Percentiles rank a stretch among this genome's conserved stretches.
These are phyloP conservation scores for Acacia melanoxylon DNA, from an alignment of 306 rosid genomes.

Conservation along the genomic window DNA sequence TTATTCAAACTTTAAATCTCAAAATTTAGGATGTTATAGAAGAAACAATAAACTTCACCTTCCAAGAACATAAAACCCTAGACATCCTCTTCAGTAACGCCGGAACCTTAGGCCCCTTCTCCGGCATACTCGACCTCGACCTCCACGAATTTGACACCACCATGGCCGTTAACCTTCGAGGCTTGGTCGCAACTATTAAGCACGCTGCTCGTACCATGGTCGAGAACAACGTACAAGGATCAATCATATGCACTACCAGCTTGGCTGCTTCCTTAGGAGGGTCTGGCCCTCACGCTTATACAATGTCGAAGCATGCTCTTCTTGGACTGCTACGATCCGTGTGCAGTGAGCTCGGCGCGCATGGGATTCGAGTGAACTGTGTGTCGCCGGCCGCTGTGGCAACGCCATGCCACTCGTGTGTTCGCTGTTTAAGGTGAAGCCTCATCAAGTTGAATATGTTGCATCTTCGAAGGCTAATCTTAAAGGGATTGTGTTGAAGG, in stretches of 20 bases:
- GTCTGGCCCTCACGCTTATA: neutral
- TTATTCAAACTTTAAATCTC: no score
- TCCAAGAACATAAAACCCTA: neutral
- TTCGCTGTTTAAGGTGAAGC: neutral
- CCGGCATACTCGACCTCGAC: neutral
- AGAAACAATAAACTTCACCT: neutral
- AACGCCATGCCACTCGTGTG: neutral
- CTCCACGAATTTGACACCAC: neutral
- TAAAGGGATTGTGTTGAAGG: neutral
- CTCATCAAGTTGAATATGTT: neutral
- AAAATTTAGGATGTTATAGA: no score
- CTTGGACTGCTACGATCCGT: neutral
- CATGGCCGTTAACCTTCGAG: neutral
- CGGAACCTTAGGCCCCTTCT: neutral
- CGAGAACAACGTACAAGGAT: neutral
- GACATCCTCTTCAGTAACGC: neutral
- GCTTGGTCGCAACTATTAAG: neutral
- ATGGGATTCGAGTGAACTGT: neutral
- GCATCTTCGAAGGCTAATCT: neutral
- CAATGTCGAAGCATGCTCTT: neutral
- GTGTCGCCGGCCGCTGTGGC: neutral
- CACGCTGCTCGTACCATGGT: neutral
- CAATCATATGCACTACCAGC: neutral
- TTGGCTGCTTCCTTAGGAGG: neutral
- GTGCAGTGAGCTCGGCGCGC: neutral